A percentile compares a stretch with the other conserved stretches of the same genome.
phyloP scores from a whole-genome alignment of 306 rosid species.

The Comarum palustre region DNA sequence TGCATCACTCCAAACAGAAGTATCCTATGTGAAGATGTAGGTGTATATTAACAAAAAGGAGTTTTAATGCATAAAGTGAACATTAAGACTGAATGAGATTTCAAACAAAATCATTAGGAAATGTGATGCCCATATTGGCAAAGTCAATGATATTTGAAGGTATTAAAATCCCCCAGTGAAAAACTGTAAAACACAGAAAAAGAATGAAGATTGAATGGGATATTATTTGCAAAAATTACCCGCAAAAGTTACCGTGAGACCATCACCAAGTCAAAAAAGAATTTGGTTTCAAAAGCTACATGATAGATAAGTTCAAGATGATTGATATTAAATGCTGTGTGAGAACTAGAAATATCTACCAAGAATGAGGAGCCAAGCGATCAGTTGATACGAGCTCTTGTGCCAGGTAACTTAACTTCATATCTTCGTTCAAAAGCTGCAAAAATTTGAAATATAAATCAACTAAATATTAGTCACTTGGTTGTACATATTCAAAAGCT shows the following conservation, averaged over 20 bases:
- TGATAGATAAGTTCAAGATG: neutral
- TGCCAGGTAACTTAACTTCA: constrained; percentile 93
- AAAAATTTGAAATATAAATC: constrained; percentile 32
- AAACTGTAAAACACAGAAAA: neutral
- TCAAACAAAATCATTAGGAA: neutral
- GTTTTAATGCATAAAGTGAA: neutral
- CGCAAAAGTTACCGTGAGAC: neutral
- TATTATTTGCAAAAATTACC: neutral
- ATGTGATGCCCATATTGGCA: neutral
- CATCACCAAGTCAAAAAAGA: neutral
- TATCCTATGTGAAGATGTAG: neutral
- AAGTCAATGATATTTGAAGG: neutral
- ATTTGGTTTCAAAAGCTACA: neutral
- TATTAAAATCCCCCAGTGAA: neutral
- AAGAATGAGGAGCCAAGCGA: constrained; percentile 93
- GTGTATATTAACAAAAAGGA: neutral
- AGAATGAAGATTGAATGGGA: neutral
- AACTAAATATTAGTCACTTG: constrained; percentile 6
- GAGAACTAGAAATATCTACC: constrained; percentile 50
- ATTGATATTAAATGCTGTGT: neutral
- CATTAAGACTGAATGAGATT: neutral
- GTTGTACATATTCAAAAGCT: constrained; percentile 16
- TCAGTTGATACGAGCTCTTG: constrained; percentile 87
- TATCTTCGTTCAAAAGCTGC: constrained; percentile 99
- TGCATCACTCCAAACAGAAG: neutral